These are phyloP conservation scores for Lizonia empirigonia DNA, from an alignment of 2,329 filamentous ascomycete species.

Conservation along the genomic window DNA sequence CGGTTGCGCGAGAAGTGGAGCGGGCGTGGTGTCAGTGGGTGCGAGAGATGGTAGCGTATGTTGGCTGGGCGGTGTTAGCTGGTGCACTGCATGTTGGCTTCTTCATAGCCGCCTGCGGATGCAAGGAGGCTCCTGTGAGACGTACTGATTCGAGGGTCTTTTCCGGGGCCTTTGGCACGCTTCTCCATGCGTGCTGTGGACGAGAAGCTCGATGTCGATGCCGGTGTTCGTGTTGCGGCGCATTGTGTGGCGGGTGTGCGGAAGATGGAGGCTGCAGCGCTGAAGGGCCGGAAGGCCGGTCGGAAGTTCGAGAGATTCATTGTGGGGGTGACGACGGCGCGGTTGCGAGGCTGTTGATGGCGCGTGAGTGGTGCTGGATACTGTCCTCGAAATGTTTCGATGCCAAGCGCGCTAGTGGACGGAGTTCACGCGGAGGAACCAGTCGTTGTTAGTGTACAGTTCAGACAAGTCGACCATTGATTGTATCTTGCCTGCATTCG, in stretches of 20 bases:
- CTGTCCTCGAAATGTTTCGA: conserved; percentile 14
- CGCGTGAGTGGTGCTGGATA: conserved; percentile 8
- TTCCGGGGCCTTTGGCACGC: conserved; percentile 29
- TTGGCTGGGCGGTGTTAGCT: conserved; percentile 51
- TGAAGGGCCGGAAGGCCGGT: conserved; percentile 29
- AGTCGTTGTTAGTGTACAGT: no score
- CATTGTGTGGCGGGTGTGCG: conserved; percentile 23
- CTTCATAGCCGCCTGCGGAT: background rate
- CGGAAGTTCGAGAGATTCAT: conserved; percentile 39
- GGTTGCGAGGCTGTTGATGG: conserved; percentile 10
- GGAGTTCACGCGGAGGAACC: background rate
- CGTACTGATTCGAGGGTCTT: conserved; percentile 45
- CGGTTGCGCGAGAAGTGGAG: conserved; percentile 88
- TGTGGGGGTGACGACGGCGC: conserved; percentile 8
- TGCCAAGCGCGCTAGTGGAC: conserved; percentile 16
- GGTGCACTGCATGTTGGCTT: background rate
- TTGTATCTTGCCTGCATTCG: no score
- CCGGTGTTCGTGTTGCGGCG: conserved; percentile 19
- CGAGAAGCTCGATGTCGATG: conserved; percentile 35
- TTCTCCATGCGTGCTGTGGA: conserved; percentile 38
- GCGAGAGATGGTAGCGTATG: conserved; percentile 73
- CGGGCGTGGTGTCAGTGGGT: conserved; percentile 72
- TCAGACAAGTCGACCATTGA: no score
- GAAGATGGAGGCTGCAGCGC: conserved; percentile 10
- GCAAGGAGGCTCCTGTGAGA: background rate